Evolutionary conservation across 2,329 filamentous ascomycete species (phyloP).

Genomic region (Chrysosphaeria jannelii): DNA sequence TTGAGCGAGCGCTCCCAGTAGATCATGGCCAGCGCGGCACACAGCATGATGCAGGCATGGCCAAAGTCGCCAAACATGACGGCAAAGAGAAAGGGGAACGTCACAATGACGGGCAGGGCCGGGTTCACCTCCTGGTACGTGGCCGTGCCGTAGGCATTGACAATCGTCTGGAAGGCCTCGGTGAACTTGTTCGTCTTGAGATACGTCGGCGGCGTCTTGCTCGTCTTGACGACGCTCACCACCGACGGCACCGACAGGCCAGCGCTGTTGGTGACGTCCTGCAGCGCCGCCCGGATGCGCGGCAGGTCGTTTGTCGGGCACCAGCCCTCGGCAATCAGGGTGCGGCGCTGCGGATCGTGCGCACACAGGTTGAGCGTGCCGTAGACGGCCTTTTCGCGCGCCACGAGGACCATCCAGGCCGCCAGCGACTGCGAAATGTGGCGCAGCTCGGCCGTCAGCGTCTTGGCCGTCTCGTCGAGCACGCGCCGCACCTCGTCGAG

Average conservation of each 20-base stretch:
- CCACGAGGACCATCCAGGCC: slow-evolving; percentile 90
- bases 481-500: slow-evolving; percentile 79
- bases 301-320: slow-evolving; percentile 74
- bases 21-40: slow-evolving; percentile 71
- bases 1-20: slow-evolving; percentile 82
- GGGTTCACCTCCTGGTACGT: slow-evolving; percentile 97
- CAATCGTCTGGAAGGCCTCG: slow-evolving; percentile 92
- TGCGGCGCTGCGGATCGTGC: slow-evolving; percentile 84
- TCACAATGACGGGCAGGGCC: slow-evolving; percentile 78
- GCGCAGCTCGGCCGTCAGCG: slow-evolving; percentile 69
- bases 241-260: slow-evolving; percentile 94
- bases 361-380: slow-evolving; percentile 88
- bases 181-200: slow-evolving; percentile 98
- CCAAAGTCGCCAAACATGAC: slow-evolving; percentile 99
- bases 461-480: slow-evolving; percentile 78
- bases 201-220: slow-evolving; percentile 91
- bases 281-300: slow-evolving; percentile 71
- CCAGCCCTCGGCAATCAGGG: slow-evolving; percentile 92
- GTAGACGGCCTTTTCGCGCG: slow-evolving; percentile 96
- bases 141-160: slow-evolving; percentile 90
- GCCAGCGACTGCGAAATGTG: slow-evolving; percentile 81
- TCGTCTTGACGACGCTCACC: slow-evolving; percentile 89
- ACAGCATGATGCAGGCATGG: slow-evolving; percentile 69
- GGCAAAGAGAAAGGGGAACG: slow-evolving; percentile 96
- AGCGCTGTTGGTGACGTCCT: slow-evolving; percentile 87